Percentiles rank a stretch among this genome's conserved stretches.
Evolutionary conservation across 345 rosid genomes (phyloP).

Genomic region (Ailanthus altissimus): DNA sequence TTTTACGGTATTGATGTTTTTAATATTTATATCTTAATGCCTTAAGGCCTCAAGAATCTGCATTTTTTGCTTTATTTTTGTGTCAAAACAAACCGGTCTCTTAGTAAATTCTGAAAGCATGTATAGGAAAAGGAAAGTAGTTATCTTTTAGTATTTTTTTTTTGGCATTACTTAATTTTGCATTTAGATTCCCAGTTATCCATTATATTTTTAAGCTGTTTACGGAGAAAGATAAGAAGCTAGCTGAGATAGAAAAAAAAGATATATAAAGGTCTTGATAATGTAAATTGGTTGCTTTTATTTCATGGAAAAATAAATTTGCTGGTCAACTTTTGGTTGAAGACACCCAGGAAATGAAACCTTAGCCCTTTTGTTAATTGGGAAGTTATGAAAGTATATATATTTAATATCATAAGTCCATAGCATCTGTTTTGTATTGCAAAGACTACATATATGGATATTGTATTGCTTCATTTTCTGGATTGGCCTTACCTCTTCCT

Average conservation of each 20-base stretch:
- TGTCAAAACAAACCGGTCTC: not conserved
- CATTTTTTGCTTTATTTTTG: not conserved
- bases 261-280: not conserved
- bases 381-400: not conserved
- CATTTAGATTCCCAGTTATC: not conserved
- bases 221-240: not conserved
- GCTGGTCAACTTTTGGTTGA: not conserved
- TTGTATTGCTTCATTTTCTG: too few relatives aligned
- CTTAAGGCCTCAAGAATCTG: not conserved
- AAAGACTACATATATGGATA: too few relatives aligned
- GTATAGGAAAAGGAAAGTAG: not conserved
- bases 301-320: not conserved
- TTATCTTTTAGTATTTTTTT: not conserved
- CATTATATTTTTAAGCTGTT: not conserved
- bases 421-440: not conserved
- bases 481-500: too few relatives aligned
- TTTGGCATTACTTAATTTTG: not conserved
- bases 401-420: not conserved
- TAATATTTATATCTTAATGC: too few relatives aligned
- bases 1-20: not conserved
- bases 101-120: not conserved
- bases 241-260: not conserved
- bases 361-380: not conserved
- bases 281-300: not conserved
- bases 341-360: not conserved